Base-by-base conservation (phyloP, 1,284 basidiomycete species). In the Xerocomus amazonicus region DNA sequence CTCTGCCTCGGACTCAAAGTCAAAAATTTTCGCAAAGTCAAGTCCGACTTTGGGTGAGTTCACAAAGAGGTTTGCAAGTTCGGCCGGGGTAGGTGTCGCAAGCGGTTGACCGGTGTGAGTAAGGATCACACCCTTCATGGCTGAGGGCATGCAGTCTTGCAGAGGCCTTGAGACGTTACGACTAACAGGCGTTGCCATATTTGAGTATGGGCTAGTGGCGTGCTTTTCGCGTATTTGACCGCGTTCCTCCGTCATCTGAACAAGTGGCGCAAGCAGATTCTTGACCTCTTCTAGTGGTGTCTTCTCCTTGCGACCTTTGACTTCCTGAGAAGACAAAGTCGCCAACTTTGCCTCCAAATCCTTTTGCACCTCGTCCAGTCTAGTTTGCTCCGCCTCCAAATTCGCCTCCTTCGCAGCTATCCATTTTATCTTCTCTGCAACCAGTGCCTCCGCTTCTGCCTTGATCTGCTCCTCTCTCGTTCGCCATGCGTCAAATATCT, bases 41-140 rank as follows among this genome's bases (percentile, higher is more conserved):
- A 90, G 72, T 1, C 80, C 80, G 28, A 84, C 79, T 54, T 73
- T 80, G 0, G 84, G 87, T 7, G 81, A 83, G 37, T 78, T 75
- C 17, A 76, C 74, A 58, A 87, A 86, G 3, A 87, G 73, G 43
- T 77, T 81, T 2, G 76, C 75, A 1, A 88, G 72, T 60, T 83
- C 83, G 0, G 74, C 71, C 0, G 83, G 83, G 2, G 77, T 74
- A 0, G 88, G 88, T 10, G 87, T 90, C 4, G 78, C 73, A 4
- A 91, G 71, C 0, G 74, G 70, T 61, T 88, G 80, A 5, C 88
- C 88, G 0, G 87, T 89, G 3, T 79, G 71, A 0, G 88, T 90
- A 32, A 90, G 72, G 34, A 91, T 75, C 32, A 90, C 83, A 3
- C 88, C 88, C 62, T 87, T 87, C 89, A 91, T 91, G 0, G 88